Conservation (phyloP, 2,329 filamentous ascomycete genomes). For the Sclerotinia glacialis region DNA sequence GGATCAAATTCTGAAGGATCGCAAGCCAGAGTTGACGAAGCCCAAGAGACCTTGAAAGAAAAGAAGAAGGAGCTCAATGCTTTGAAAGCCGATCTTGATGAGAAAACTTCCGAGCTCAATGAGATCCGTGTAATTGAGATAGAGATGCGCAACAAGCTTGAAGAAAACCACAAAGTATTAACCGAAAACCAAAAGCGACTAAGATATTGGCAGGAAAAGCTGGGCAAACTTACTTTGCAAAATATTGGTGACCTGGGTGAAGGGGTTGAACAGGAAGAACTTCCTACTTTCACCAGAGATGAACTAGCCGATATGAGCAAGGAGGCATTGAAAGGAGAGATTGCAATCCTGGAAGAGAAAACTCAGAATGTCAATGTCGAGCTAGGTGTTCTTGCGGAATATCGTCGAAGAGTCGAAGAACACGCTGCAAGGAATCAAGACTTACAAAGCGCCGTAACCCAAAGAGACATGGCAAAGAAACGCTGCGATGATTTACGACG, state of each 20-base stretch:
- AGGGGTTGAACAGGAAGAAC: constrained; percentile 52
- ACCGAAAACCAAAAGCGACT: constrained; percentile 81
- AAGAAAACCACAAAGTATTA: constrained; percentile 90
- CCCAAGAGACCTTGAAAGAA: constrained; percentile 70
- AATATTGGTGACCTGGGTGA: constrained; percentile 71
- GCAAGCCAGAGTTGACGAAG: constrained; percentile 72
- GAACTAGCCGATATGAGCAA: constrained; percentile 63
- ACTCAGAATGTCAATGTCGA: constrained; percentile 87
- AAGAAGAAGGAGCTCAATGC: constrained; percentile 78
- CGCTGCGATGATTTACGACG: constrained; percentile 89
- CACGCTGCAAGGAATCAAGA: constrained; percentile 79
- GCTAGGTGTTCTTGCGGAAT: constrained; percentile 82
- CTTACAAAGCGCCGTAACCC: constrained; percentile 70
- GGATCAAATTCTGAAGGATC: constrained; percentile 71
- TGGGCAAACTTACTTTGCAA: constrained; percentile 78
- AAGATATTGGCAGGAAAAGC: constrained; percentile 85
- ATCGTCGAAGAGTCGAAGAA: constrained; percentile 81
- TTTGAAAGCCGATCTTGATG: constrained; percentile 82
- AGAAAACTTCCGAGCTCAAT: constrained; percentile 81
- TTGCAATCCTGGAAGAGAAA: constrained; percentile 66
- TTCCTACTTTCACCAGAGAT: constrained; percentile 75
- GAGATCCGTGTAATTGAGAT: constrained; percentile 87
- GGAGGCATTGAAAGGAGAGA: constrained; percentile 65
- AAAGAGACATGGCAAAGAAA: constrained; percentile 85
- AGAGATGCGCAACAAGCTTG: constrained; percentile 97